Percentiles rank a stretch among this genome's conserved stretches.
Evolutionary conservation across 805 yeast genomes (phyloP).

Genomic region (Barnettozyma vustinii): DNA sequence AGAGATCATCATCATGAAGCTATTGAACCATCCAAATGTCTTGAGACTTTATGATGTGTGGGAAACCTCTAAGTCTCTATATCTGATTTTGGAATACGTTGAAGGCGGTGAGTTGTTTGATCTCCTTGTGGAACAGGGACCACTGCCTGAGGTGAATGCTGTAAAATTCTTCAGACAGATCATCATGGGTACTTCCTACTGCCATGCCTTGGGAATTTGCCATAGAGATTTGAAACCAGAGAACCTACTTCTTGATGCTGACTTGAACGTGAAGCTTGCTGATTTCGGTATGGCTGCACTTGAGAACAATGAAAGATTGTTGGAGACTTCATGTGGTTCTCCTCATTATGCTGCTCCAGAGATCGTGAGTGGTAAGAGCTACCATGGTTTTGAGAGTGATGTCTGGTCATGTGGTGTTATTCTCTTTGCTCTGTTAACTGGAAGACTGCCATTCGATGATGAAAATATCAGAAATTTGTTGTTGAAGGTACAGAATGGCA

Average conservation of each 20-base stretch:
- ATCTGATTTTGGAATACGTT: slow-evolving; percentile 72
- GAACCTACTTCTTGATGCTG: slow-evolving; percentile 62
- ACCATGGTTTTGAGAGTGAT: slow-evolving; percentile 82
- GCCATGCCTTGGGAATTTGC: slow-evolving; percentile 75
- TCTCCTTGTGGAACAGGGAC: slow-evolving; percentile 61
- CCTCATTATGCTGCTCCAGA: slow-evolving; percentile 91
- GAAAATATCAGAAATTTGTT: slow-evolving; percentile 67
- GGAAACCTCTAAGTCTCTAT: slow-evolving; percentile 91
- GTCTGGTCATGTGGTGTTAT: slow-evolving; percentile 89
- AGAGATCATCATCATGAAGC: slow-evolving; percentile 95
- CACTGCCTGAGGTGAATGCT: slow-evolving; percentile 67
- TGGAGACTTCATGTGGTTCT: slow-evolving; percentile 81
- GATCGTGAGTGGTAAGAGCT: slow-evolving; percentile 70
- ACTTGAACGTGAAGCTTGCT: slow-evolving; percentile 68
- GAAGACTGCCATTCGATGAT: slow-evolving; percentile 80
- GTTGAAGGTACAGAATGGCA: slow-evolving; percentile 72
- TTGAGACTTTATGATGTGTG: slow-evolving; percentile 94
- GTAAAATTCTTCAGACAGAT: slow-evolving; percentile 74
- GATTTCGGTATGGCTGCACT: slow-evolving; percentile 91
- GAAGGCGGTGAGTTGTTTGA: slow-evolving; percentile 88
- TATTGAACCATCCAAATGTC: slow-evolving; percentile 89
- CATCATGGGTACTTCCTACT: slow-evolving; percentile 70
- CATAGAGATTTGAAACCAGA: slow-evolving; percentile 84
- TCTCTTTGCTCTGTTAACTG: slow-evolving; percentile 70
- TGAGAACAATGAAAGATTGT: slow-evolving; percentile 61